Evolutionary conservation across 257 asterid genomes (phyloP).

Genomic region (Fraxinus americana): DNA sequence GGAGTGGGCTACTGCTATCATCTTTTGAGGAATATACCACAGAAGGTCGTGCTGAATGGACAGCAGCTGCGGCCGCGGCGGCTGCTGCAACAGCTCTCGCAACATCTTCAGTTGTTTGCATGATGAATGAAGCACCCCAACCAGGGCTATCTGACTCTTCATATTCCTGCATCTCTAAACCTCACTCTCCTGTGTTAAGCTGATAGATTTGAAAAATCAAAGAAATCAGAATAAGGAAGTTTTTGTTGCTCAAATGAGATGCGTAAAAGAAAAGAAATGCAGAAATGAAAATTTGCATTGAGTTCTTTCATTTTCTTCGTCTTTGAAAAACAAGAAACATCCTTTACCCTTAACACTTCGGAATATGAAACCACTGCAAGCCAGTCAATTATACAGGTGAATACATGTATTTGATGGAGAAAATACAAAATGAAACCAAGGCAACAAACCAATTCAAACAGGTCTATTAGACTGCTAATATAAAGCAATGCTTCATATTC

Average conservation of each 20-base stretch:
- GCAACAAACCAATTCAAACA: background rate
- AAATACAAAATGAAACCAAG: background rate
- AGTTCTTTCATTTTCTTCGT: constrained; percentile 7
- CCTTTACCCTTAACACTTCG: constrained; percentile 8
- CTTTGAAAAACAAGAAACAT: background rate
- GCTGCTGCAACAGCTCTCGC: constrained; percentile 98
- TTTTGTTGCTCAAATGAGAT: background rate
- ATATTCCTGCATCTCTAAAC: constrained; percentile 66
- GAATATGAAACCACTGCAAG: background rate
- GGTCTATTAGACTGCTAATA: background rate
- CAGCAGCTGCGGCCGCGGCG: constrained; percentile 91
- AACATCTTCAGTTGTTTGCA: constrained; percentile 93
- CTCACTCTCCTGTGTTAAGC: constrained; percentile 36
- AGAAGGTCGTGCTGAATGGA: constrained; percentile 83
- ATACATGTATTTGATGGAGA: background rate
- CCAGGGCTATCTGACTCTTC: constrained; percentile 83
- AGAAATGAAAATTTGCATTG: background rate
- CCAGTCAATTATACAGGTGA: background rate
- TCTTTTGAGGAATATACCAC: constrained; percentile 88
- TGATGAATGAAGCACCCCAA: constrained; percentile 83
- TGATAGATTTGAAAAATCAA: constrained; percentile 9
- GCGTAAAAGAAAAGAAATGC: background rate
- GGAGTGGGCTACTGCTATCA: constrained; percentile 76
- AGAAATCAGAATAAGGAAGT: background rate
- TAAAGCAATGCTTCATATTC: background rate